phyloP scores from a whole-genome alignment of 805 yeast species.

The Candida ficus region DNA sequence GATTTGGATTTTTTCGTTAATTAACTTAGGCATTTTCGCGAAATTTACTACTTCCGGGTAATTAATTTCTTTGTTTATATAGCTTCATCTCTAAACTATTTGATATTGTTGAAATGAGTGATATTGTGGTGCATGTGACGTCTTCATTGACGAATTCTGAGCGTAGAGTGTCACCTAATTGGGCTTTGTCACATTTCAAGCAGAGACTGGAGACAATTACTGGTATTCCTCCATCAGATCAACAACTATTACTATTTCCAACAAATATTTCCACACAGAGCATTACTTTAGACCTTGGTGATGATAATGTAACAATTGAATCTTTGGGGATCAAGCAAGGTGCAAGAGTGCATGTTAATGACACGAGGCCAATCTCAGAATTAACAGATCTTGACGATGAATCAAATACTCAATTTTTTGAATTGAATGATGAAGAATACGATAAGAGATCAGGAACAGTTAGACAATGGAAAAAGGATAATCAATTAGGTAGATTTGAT shows the following conservation, averaged over 20 bases:
- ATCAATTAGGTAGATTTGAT: conserved; percentile 69
- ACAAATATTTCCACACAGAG: conserved; percentile 26
- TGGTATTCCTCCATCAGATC: conserved; percentile 62
- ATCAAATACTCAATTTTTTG: conserved; percentile 32
- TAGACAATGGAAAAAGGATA: conserved; percentile 67
- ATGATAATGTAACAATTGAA: conserved; percentile 10
- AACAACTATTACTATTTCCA: conserved; percentile 44
- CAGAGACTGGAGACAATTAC: conserved; percentile 60
- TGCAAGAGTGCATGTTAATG: conserved; percentile 54
- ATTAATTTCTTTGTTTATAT: not conserved
- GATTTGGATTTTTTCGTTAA: too few species aligned
- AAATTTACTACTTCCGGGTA: not conserved
- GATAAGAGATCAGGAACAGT: conserved; percentile 57
- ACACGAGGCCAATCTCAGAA: conserved; percentile 47
- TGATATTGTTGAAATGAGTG: too few species aligned
- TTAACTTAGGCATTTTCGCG: too few species aligned
- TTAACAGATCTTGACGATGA: conserved; percentile 35
- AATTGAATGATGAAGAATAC: conserved; percentile 58
- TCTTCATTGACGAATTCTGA: conserved; percentile 68
- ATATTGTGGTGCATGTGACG: conserved; percentile 53
- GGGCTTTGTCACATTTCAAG: conserved; percentile 53
- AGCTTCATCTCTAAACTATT: too few species aligned
- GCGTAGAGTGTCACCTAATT: conserved; percentile 54
- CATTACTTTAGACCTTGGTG: conserved; percentile 10
- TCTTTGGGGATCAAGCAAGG: conserved; percentile 28